phyloP scores from a whole-genome alignment of 2,329 filamentous ascomycete species.

The Fusarium caatingaense region DNA sequence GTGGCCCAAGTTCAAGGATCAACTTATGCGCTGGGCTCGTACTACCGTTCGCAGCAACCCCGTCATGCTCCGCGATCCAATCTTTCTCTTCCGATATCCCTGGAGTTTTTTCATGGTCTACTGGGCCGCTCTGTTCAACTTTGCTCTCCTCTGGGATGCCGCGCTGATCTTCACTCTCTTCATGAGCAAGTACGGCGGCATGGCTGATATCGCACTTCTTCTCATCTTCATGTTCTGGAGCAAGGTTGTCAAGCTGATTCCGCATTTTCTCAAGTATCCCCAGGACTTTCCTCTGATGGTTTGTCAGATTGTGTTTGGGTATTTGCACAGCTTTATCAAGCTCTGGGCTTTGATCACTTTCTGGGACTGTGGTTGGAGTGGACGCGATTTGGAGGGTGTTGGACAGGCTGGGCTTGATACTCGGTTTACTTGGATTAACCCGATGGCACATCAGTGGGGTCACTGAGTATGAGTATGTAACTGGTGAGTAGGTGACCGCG shows the following conservation, averaged over 20 bases:
- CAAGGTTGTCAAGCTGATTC: constrained; percentile 68
- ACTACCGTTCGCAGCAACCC: constrained; percentile 69
- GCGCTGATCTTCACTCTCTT: constrained; percentile 52
- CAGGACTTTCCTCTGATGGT: constrained; percentile 63
- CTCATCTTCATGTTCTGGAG: constrained; percentile 62
- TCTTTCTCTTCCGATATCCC: constrained; percentile 27
- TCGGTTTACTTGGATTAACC: constrained; percentile 2
- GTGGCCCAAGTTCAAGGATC: constrained; percentile 61
- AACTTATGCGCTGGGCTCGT: constrained; percentile 68
- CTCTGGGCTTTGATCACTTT: constrained; percentile 66
- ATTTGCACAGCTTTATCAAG: constrained; percentile 69
- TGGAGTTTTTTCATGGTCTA: constrained; percentile 70
- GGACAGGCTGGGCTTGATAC: constrained; percentile 20
- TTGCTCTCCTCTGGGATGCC: constrained; percentile 65
- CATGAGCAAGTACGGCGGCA: background rate
- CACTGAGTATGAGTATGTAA: no score
- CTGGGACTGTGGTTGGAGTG: constrained; percentile 56
- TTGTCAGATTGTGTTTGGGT: constrained; percentile 64
- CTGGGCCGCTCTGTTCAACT: constrained; percentile 64
- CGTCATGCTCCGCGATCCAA: constrained; percentile 59
- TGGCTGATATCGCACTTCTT: constrained; percentile 24
- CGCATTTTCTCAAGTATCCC: constrained; percentile 64
- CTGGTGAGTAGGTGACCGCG: no score
- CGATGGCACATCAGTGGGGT: background rate
- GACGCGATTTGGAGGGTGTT: constrained; percentile 44